These are phyloP conservation scores for Vigna hirtella DNA, from an alignment of 306 rosid species.

Conservation along the genomic window DNA sequence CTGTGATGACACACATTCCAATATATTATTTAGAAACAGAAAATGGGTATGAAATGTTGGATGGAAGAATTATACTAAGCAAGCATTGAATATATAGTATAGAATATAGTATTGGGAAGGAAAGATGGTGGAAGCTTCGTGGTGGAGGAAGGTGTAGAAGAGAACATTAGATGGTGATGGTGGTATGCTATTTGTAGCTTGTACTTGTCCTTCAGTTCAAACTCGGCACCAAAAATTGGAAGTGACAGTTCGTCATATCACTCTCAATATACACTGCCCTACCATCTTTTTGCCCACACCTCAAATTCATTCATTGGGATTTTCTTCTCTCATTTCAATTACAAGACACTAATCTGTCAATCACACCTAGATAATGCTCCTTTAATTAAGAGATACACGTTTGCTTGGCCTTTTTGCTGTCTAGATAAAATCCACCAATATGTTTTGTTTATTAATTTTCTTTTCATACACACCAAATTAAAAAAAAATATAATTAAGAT, in stretches of 20 bases:
- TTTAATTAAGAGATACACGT: not conserved
- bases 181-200: slow-evolving; percentile 43
- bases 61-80: too few relatives aligned
- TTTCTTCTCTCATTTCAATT: slow-evolving; percentile 24
- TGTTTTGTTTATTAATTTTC: too few relatives aligned
- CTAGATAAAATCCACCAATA: not conserved
- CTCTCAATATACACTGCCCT: slow-evolving; percentile 47
- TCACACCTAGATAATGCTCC: not conserved
- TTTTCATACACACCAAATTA: too few relatives aligned
- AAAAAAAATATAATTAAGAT: too few relatives aligned
- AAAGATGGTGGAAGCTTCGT: slow-evolving; percentile 66
- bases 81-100: too few relatives aligned
- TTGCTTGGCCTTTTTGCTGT: slow-evolving; percentile 18
- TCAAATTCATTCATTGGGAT: slow-evolving; percentile 8
- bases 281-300: slow-evolving; percentile 3
- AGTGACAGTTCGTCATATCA: slow-evolving; percentile 31
- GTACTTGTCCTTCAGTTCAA: slow-evolving; percentile 44
- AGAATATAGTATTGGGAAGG: slow-evolving; percentile 33
- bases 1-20: not conserved
- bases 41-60: too few relatives aligned
- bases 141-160: not conserved
- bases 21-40: too few relatives aligned
- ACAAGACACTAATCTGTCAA: not conserved
- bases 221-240: slow-evolving; percentile 30
- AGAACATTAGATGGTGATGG: not conserved